Evolutionary conservation across 164 flowering plant genomes (phyloP).

Genomic region (Hamamelis virginiana): DNA sequence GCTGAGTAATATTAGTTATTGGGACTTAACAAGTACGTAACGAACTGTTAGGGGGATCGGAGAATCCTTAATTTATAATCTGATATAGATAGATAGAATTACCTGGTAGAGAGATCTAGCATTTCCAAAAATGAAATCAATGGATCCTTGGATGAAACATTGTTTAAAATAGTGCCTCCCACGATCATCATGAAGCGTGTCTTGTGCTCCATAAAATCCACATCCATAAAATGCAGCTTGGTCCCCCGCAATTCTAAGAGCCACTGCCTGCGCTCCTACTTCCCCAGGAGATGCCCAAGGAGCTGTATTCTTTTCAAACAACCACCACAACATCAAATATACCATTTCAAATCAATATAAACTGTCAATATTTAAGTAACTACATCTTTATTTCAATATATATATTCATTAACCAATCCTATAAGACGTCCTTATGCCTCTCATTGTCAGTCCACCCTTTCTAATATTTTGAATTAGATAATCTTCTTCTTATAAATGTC

Average conservation of each 20-base stretch:
- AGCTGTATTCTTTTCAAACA: constrained; percentile 60
- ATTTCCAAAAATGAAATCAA: constrained; percentile 46
- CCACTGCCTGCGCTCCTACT: constrained; percentile 74
- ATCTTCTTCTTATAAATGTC: too few species aligned
- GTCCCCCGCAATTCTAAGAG: constrained; percentile 66
- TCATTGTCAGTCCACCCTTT: too few species aligned
- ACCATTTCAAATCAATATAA: background rate
- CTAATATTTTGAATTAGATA: too few species aligned
- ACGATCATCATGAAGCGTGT: constrained; percentile 58
- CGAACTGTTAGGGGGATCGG: too few species aligned
- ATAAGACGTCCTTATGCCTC: too few species aligned
- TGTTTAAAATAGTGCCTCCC: constrained; percentile 42
- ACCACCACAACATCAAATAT: background rate
- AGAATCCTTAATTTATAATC: too few species aligned
- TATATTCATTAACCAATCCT: too few species aligned
- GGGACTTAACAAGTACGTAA: too few species aligned
- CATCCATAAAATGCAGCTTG: constrained; percentile 80
- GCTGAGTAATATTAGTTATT: too few species aligned
- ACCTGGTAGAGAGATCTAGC: constrained; percentile 35
- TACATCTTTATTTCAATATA: too few species aligned
- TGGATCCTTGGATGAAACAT: constrained; percentile 46
- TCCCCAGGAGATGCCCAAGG: constrained; percentile 62
- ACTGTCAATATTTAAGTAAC: too few species aligned
- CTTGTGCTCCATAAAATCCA: constrained; percentile 88
- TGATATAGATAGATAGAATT: background rate